A percentile compares a stretch with the other conserved stretches of the same genome.
phyloP scores from a whole-genome alignment of 2,329 filamentous ascomycete genomes.

The Curvularia eragrostidis region DNA sequence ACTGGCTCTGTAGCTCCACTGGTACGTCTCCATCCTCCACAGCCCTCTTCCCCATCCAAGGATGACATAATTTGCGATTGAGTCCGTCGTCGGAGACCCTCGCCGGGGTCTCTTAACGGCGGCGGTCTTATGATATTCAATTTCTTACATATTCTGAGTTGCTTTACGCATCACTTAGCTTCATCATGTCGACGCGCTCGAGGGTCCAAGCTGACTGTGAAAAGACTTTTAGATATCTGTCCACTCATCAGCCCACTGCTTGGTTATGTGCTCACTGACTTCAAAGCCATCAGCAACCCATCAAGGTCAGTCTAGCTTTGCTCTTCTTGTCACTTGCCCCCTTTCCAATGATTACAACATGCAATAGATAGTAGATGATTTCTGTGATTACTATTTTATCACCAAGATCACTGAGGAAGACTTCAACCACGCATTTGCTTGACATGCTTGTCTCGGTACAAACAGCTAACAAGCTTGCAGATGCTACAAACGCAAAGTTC shows the following conservation, averaged over 20 bases:
- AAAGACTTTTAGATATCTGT: constrained; percentile 5
- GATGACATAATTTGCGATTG: constrained; percentile 99
- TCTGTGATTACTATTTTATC: constrained; percentile 64
- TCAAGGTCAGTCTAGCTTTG: constrained; percentile 21
- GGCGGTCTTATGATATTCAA: constrained; percentile 81
- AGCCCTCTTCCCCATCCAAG: constrained; percentile 50
- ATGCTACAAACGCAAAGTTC: neutral
- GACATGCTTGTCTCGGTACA: constrained; percentile 8
- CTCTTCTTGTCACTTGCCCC: constrained; percentile 22
- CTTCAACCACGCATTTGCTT: constrained; percentile 21
- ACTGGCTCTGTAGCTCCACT: constrained; percentile 10
- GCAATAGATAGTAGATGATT: constrained; percentile 72
- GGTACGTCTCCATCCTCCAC: constrained; percentile 30
- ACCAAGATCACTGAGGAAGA: constrained; percentile 73
- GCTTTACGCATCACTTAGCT: constrained; percentile 11
- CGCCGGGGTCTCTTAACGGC: constrained; percentile 88
- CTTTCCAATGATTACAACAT: constrained; percentile 71
- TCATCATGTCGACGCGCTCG: neutral
- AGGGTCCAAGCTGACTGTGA: constrained; percentile 6
- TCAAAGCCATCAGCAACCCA: neutral
- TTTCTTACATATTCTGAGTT: constrained; percentile 99
- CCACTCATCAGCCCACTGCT: neutral
- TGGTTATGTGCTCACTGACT: neutral
- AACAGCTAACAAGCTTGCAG: constrained; percentile 36
- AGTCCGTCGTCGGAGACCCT: constrained; percentile 83